Evolutionary conservation across 495 filamentous ascomycete species (phyloP).

Genomic region (Tuber magnatum): DNA sequence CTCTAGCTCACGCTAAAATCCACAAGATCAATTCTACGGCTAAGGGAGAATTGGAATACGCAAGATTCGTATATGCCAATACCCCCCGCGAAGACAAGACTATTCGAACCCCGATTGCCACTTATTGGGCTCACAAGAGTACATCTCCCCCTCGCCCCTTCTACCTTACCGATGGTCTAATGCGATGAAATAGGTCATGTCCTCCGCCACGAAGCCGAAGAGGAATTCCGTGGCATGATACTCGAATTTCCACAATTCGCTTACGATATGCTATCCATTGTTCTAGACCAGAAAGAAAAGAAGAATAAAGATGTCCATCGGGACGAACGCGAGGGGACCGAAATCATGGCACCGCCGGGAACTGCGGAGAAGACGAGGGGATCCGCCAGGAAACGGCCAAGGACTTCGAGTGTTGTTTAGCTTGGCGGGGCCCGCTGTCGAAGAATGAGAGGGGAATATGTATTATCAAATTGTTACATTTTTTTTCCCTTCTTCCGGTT

Average conservation of each 20-base stretch:
- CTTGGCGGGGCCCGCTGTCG: conserved; percentile 6
- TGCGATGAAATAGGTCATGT: conserved; percentile 49
- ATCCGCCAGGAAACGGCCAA: conserved; percentile 47
- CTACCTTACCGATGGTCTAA: conserved; percentile 10
- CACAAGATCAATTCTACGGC: conserved; percentile 78
- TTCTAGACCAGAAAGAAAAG: conserved; percentile 62
- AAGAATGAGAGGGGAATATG: neutral
- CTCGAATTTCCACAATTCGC: conserved; percentile 83
- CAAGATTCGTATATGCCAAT: conserved; percentile 78
- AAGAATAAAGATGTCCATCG: conserved; percentile 31
- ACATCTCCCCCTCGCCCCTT: conserved; percentile 6
- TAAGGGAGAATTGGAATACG: conserved; percentile 80
- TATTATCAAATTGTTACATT: conserved; percentile 3
- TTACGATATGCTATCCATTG: conserved; percentile 74
- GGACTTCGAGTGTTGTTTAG: conserved; percentile 38
- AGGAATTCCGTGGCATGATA: conserved; percentile 72
- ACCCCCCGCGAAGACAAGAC: conserved; percentile 60
- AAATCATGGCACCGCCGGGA: conserved; percentile 29
- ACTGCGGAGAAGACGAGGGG: conserved; percentile 26
- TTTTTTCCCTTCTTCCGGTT: neutral
- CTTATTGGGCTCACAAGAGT: conserved; percentile 77
- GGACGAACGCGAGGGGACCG: conserved; percentile 39
- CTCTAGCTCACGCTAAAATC: conserved; percentile 76
- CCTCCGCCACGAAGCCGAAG: conserved; percentile 72
- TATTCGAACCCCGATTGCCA: conserved; percentile 76